Base-by-base conservation (phyloP, 2,329 filamentous ascomycete genomes). In the Aspergillus fischeri region DNA sequence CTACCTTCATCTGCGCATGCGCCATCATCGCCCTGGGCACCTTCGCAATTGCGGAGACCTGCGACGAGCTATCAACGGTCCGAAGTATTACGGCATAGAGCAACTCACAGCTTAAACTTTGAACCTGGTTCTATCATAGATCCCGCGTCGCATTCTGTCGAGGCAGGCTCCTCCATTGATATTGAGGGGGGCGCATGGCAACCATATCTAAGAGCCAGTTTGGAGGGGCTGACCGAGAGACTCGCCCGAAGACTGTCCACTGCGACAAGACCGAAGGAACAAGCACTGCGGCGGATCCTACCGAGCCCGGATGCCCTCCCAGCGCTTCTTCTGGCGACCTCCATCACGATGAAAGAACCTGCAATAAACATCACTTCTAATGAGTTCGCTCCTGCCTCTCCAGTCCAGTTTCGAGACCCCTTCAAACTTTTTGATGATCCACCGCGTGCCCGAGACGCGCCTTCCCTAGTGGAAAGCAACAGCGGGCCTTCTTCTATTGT, bases 31-130 rank as follows among this genome's bases (percentile, higher is more conserved):
- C 74, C 72, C 24, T 76, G 78, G 32, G 73, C 75, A 56, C 71
- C 80, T n/a, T 74, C 81, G 4, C 77, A 77, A 25, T 76, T 86
- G 55, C 80, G 81, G 56, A 78, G 85, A 57, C 85, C 85, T 49
- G 83, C 83, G 17, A 87, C 85, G 11, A 87, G 85, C 69, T 82
- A 87, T 69, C 83, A 87, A 67, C 77, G 85, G 53, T 83, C 81
- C 27, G 80, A 80, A 49, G 81, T 80, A 8, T 73, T 83, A 59
- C 78, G 79, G 57, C 73, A 77, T 54, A 76, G 74, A 44, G 70
- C 73, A 42, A 73, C 68, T n/a, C 67, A 69, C 28, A 67, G 65
- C 47, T 53, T 68, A 17, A 65, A 66, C 28, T 72, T 70, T 24
- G 69, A 68, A 32, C 54, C 66, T 10, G 63, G 60, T 28, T 62